Evolutionary conservation across 1,284 basidiomycete genomes (phyloP).

Genomic region (Tranzscheliella williamsii): DNA sequence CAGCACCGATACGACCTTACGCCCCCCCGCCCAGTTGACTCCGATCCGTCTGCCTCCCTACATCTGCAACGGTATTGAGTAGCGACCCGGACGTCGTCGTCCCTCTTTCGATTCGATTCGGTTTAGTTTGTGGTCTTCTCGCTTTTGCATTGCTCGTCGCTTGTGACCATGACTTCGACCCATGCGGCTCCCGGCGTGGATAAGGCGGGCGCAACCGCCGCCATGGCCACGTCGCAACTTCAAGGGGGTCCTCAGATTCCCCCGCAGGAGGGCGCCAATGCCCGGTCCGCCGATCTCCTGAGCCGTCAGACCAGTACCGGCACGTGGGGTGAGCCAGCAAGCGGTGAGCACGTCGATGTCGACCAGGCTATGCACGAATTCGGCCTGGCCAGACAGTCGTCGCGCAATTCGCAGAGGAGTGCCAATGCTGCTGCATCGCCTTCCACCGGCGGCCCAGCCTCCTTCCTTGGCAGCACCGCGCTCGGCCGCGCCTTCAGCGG

Average conservation of each 20-base stretch:
- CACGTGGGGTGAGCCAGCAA: slow-evolving; percentile 42
- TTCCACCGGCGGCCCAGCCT: neutral
- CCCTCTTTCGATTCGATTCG: too few relatives aligned
- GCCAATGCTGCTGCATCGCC: slow-evolving; percentile 2
- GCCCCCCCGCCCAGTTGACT: too few relatives aligned
- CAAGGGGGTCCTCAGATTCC: neutral
- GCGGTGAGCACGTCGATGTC: slow-evolving; percentile 39
- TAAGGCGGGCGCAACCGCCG: neutral
- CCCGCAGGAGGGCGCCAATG: neutral
- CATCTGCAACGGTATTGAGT: too few relatives aligned
- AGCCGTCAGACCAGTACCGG: slow-evolving; percentile 17
- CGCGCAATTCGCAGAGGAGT: slow-evolving; percentile 2
- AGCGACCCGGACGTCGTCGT: too few relatives aligned
- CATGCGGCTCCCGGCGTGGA: neutral
- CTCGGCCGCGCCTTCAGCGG: slow-evolving; percentile 16
- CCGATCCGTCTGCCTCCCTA: too few relatives aligned
- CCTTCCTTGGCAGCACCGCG: slow-evolving; percentile 4
- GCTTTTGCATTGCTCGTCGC: too few relatives aligned
- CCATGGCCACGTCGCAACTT: neutral
- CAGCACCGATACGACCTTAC: too few relatives aligned
- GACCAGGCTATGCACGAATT: slow-evolving; percentile 36
- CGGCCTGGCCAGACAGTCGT: slow-evolving; percentile 21
- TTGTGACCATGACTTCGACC: slow-evolving; percentile 1
- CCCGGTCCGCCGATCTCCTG: slow-evolving; percentile 2
- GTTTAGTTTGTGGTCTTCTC: too few relatives aligned